Conservation (phyloP, 169 alveolate genomes). For the Plasmodium gonderi region DNA sequence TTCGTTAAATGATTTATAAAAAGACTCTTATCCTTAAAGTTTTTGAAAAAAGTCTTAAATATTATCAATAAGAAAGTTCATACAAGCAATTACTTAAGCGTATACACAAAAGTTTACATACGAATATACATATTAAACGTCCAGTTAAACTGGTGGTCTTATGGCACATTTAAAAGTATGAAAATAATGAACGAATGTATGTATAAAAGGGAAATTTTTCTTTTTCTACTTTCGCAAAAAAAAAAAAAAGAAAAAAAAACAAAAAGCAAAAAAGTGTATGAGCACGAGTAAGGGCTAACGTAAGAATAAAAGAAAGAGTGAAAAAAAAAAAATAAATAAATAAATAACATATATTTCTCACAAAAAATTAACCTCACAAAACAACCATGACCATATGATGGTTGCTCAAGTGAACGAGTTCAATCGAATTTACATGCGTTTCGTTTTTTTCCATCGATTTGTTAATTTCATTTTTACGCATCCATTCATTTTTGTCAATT, state of each 20-base stretch:
- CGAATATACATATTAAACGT: too few species aligned
- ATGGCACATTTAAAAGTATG: too few species aligned
- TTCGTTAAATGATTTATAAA: conserved; percentile 18
- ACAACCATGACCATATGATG: not conserved
- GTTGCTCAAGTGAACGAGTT: not conserved
- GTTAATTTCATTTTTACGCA: not conserved
- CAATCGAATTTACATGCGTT: not conserved
- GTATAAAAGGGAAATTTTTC: too few species aligned
- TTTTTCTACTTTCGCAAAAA: too few species aligned
- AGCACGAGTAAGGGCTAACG: too few species aligned
- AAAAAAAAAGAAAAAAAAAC: too few species aligned
- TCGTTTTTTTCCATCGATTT: not conserved
- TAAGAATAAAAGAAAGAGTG: too few species aligned
- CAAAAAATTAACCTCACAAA: not conserved
- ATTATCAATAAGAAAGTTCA: not conserved
- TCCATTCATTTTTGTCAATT: not conserved
- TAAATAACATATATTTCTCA: not conserved
- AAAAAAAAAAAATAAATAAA: not conserved
- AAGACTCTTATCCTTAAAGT: conserved; percentile 13
- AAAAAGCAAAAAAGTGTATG: not conserved
- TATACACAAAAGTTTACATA: not conserved
- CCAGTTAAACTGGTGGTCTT: too few species aligned
- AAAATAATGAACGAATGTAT: too few species aligned
- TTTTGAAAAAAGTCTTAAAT: conserved; percentile 4
- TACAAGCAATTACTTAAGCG: not conserved